Evolutionary conservation across 2,329 filamentous ascomycete genomes (phyloP), one percentile per base, ranked within the genome.

Genomic region (Fusarium pilosicola): DNA sequence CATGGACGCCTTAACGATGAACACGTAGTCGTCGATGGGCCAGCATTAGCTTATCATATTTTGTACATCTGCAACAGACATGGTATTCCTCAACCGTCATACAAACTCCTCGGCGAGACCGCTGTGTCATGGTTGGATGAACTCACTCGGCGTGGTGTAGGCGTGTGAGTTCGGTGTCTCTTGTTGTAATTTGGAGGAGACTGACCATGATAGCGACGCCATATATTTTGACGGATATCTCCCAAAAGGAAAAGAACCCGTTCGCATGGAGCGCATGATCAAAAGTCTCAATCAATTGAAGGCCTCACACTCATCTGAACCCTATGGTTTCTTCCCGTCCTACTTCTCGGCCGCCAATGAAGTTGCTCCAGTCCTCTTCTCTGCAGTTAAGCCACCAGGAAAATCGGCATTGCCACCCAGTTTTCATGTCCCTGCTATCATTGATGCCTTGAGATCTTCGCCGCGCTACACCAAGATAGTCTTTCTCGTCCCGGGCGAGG

Each of bases 201-300:
- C 73, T 77, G 22, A 77, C 30, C 13, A 7, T 6, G 17, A 18
- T 70, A 80, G 80, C 51, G 84, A 89, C 65, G 89, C 87, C 52
- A 93, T 98, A 60, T 95, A 92, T 80, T 98, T 98, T 77, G 96
- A 98, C 80, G 95, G 95, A 20, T 91, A 90, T 63, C 86, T 98
- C 2, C 96, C 96, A 1, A 66, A 80, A 0, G 81, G 85, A 9
- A 97, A 97, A 79, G 86, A 87, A 39, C 80, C 83, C 0, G 89
- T 90, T 12, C 88, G 94, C 9, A 83, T 91, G 57, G 81, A 87
- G 15, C 87, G 94, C 39, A 85, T 93, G 41, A 84, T 89, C 56
- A 86, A 85, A 26, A 88, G 86, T 28, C 88, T 92, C 13, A 82
- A 83, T 8, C 86, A 88, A 28, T 83, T 95, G 44, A 80, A 82